Base-by-base conservation (phyloP, 768 basidiomycete species). In the Pleurotus djamor region DNA sequence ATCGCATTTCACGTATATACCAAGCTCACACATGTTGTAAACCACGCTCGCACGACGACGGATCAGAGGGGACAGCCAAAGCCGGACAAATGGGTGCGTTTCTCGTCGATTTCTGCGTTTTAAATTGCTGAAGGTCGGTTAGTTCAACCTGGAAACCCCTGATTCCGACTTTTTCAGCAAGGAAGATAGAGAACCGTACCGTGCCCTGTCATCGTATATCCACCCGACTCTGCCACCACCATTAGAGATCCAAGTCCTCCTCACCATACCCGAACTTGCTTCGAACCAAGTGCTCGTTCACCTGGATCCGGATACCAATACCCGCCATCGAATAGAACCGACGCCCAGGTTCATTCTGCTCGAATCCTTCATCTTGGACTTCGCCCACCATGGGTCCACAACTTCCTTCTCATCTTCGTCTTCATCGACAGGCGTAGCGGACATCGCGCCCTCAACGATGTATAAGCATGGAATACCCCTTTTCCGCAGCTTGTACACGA, bases 401-500 rank as follows among this genome's bases (percentile, higher is more conserved):
- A 52, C 60, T 52, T 61, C 59, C 43, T 48, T 67, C 16, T 66
- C 36, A 64, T 56, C 54, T 14, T 56, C 54, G 6, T 56, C 59
- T 8, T 44, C 62, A 10, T 52, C 60, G 2, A 38, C 60, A 28
- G 21, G 21, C 49, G 6, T 60, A 13, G 54, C 57, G 51, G 87
- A 88, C 60, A 77, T 88, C 41, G 83, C 86, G 12, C 83, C 88
- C 38, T 81, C 91, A 0, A 89, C 87, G 10, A 87, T 92, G 57
- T 94, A 94, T 81, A 94, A 94, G 71, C 87, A 92, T 65, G 85
- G 88, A 37, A 93, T 94, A 66, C 82, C 89, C 35, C 80, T 92
- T 16, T 94, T 93, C 75, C 82, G 92, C 52, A 90, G 89, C 67
- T 67, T 91, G 5, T 94, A 77, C 76, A 87, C 85, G 55, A 71